A percentile compares a stretch with the other conserved stretches of the same genome.
phyloP scores from a whole-genome alignment of 371 early-diverging fungal species.

The Batkoa obscura region DNA sequence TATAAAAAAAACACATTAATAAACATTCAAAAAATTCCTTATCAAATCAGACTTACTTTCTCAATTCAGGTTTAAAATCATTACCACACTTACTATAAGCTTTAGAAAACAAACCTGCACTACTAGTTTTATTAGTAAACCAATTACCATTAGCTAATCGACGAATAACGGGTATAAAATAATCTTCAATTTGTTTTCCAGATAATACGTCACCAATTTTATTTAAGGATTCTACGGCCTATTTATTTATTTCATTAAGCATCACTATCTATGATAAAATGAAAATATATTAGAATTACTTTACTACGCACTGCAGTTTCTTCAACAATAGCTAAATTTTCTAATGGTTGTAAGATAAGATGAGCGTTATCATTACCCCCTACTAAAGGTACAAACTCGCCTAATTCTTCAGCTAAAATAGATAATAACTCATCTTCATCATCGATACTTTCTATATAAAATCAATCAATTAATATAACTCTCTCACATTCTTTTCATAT shows the following conservation, averaged over 20 bases:
- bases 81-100: constrained; percentile 49
- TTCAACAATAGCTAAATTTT: constrained; percentile 89
- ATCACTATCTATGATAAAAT: not conserved
- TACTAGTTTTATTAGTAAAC: constrained; percentile 92
- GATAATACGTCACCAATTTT: constrained; percentile 52
- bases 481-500: not conserved
- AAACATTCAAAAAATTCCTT: not conserved
- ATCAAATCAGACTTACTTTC: constrained; percentile 24
- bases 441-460: constrained; percentile 79
- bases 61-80: constrained; percentile 63
- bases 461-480: not conserved
- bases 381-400: constrained; percentile 72
- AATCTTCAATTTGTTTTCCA: constrained; percentile 61
- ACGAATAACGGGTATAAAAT: constrained; percentile 75
- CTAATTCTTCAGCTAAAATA: constrained; percentile 85
- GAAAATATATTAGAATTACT: constrained; percentile 23
- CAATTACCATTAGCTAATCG: constrained; percentile 85
- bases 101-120: constrained; percentile 77
- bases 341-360: constrained; percentile 72
- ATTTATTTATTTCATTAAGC: not conserved
- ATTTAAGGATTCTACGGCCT: constrained; percentile 87
- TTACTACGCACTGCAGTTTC: constrained; percentile 93
- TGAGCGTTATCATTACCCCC: constrained; percentile 77
- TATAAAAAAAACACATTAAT: not conserved
- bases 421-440: constrained; percentile 92